phyloP scores from a whole-genome alignment of 305 asterid genomes.

The Fraxinus ornus region DNA sequence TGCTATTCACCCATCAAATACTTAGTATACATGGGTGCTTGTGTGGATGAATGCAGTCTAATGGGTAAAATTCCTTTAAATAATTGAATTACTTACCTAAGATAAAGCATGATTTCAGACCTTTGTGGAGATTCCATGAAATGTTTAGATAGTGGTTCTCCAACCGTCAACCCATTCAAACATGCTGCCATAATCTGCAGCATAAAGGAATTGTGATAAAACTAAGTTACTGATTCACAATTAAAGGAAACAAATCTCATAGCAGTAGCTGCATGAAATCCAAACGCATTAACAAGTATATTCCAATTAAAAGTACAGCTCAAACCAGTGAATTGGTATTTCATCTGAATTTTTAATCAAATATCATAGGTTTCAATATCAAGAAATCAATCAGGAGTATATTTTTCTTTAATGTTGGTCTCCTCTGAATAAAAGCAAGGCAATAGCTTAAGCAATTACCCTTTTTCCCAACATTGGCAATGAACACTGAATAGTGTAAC shows the following conservation, averaged over 20 bases:
- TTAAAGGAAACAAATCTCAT: neutral
- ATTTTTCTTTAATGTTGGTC: neutral
- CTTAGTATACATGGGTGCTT: neutral
- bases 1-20: neutral
- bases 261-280: neutral
- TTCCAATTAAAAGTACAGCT: neutral
- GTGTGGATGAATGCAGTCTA: neutral
- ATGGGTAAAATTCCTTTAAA: too few relatives aligned
- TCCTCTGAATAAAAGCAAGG: neutral
- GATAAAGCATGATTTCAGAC: too few relatives aligned
- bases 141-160: too few relatives aligned
- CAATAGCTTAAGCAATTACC: neutral
- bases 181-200: too few relatives aligned
- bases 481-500: neutral
- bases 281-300: neutral
- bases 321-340: neutral
- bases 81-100: too few relatives aligned
- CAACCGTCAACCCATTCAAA: too few relatives aligned
- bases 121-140: too few relatives aligned
- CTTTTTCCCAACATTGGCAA: too few relatives aligned
- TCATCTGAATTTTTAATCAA: neutral
- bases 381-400: neutral
- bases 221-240: constrained; percentile 7
- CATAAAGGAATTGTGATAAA: neutral
- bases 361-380: neutral